Evolutionary conservation across 257 asterid genomes (phyloP), one percentile per base, ranked within the genome.

Genomic region (Scutellaria baicalensis): DNA sequence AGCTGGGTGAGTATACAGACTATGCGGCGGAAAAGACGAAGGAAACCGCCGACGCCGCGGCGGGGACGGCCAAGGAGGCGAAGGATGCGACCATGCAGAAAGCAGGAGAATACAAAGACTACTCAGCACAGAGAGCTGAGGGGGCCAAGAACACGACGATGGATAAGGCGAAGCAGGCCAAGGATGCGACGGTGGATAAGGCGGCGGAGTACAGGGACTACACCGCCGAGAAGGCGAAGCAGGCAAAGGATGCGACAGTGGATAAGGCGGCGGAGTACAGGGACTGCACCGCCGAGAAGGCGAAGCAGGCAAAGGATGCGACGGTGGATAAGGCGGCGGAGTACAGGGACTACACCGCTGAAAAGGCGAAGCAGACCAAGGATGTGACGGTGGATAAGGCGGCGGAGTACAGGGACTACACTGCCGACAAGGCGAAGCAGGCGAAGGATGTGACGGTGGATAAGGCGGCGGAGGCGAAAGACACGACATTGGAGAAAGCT

Each of bases 141-240:
- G 70, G 59, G 70, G 39, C 39, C 31, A 74, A 13, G 35, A 79
- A 74, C 20, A 31, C 47, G 2, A 12, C 72, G 9, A 43, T 31
- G n/a, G 80, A 47, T 1, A 76, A 73, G 27, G 78, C 74, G 0
- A 47, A 39, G 11, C 44, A 69, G 8, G 23, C 76, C 0, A 78
- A 78, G 13, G 82, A 78, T 2, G 6, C 74, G 0, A 42, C 82
- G 0, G 47, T 45, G 8, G 78, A 39, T 66, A 82, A 85, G 16
- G 64, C 70, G 0, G 68, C 60, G 0, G 86, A 85, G 70, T 70
- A 50, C 6, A 83, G 61, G 51, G 91, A 78, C 23, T 63, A 70
- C 14, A 45, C 86, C 6, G 72, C 81, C 0, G 89, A 82, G 40
- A 87, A 82, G 47, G 80, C 84, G 71, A 79, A 50, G 86, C 80